A percentile compares a stretch with the other conserved stretches of the same genome.
Evolutionary conservation across 2,329 filamentous ascomycete species (phyloP).

Genomic region (Penicillium expansum): DNA sequence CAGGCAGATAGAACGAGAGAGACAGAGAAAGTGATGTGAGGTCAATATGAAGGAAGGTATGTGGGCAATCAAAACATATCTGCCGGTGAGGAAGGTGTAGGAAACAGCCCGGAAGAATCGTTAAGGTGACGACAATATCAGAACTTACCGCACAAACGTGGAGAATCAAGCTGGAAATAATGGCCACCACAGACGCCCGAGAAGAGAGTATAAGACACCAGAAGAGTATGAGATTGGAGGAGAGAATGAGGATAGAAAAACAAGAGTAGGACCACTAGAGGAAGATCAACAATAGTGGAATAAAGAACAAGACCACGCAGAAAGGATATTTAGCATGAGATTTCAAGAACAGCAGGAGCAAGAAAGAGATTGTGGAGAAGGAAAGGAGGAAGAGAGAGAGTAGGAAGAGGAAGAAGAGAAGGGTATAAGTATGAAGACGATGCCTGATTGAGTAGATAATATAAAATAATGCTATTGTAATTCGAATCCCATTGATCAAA

Average conservation of each 20-base stretch:
- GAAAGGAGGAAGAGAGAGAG: not conserved
- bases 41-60: not conserved
- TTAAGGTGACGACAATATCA: not conserved
- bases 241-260: not conserved
- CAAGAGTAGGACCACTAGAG: not conserved
- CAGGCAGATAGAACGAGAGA: not conserved
- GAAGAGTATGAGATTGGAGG: not conserved
- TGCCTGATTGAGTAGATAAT: not conserved
- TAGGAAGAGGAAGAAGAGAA: not conserved
- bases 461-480: not conserved
- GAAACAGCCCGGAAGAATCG: not conserved
- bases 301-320: not conserved
- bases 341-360: not conserved
- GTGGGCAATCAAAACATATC: not conserved
- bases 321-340: not conserved
- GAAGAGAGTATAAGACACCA: not conserved
- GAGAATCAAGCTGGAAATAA: not conserved
- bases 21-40: not conserved
- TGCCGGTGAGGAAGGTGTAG: slow-evolving; percentile 1
- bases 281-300: not conserved
- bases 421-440: not conserved
- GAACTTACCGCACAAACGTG: not conserved
- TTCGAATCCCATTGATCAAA: not conserved
- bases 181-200: not conserved
- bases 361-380: not conserved